Conservation (phyloP, 371 early-diverging fungal species). For the Mucor irregularis region DNA sequence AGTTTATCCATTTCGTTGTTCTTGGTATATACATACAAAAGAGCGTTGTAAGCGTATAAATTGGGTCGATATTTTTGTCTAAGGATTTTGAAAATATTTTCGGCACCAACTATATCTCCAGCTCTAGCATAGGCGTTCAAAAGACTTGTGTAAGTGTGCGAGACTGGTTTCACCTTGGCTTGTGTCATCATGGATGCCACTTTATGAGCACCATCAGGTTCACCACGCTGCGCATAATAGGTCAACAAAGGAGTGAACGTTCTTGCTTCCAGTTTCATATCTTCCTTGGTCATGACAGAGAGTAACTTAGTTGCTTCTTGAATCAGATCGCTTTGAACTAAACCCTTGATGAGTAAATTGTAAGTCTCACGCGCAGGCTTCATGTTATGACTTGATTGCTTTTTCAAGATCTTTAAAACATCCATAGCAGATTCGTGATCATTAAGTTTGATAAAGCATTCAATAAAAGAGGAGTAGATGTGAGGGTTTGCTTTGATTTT, state of each 20-base stretch:
- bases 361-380: conserved; percentile 19
- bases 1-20: conserved; percentile 43
- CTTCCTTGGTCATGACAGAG: conserved; percentile 24
- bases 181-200: conserved; percentile 29
- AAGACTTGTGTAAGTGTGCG: conserved; percentile 31
- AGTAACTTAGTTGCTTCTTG: conserved; percentile 28
- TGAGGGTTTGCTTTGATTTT: conserved; percentile 27
- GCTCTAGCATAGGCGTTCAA: conserved; percentile 48
- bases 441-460: conserved; percentile 30
- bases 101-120: conserved; percentile 38
- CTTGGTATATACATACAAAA: conserved; percentile 37
- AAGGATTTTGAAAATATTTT: conserved; percentile 29
- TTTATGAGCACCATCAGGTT: conserved; percentile 18
- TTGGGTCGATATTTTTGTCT: conserved; percentile 28
- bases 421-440: conserved; percentile 30
- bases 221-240: conserved; percentile 35
- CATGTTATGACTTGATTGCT: background rate
- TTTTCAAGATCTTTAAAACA: conserved; percentile 21
- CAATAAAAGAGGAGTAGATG: conserved; percentile 37
- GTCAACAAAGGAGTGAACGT: conserved; percentile 33
- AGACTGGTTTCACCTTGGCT: conserved; percentile 23
- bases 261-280: conserved; percentile 6
- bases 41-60: conserved; percentile 29
- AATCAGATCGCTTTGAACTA: conserved; percentile 21
- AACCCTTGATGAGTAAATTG: conserved; percentile 32